phyloP scores from a whole-genome alignment of 2,329 filamentous ascomycete genomes.

The Nannizziopsis barbatae region DNA sequence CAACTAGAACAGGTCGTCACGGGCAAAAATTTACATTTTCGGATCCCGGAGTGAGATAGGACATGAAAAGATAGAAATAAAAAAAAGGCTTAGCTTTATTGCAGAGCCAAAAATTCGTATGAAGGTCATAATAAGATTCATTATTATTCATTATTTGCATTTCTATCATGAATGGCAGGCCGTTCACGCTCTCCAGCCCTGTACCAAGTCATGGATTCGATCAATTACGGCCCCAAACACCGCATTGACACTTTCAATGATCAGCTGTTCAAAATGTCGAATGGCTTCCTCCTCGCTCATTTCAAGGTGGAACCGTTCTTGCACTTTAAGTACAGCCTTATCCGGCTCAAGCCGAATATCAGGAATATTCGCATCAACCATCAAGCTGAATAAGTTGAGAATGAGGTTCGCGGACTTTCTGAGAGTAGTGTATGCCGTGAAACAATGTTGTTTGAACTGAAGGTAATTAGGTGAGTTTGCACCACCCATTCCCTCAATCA shows the following conservation, averaged over 20 bases:
- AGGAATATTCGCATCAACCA: slow-evolving; percentile 95
- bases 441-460: slow-evolving; percentile 90
- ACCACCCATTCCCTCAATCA: slow-evolving; percentile 98
- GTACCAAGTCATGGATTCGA: slow-evolving; percentile 82
- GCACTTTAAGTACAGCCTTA: slow-evolving; percentile 87
- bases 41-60: too few relatives aligned
- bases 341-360: slow-evolving; percentile 88
- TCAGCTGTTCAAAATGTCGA: slow-evolving; percentile 72
- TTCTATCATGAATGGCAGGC: neutral
- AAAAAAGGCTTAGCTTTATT: too few relatives aligned
- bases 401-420: slow-evolving; percentile 85
- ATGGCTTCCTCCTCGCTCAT: slow-evolving; percentile 87
- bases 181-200: slow-evolving; percentile 60
- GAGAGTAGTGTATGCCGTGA: slow-evolving; percentile 83
- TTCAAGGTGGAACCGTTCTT: slow-evolving; percentile 87
- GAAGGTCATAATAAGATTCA: too few relatives aligned
- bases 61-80: too few relatives aligned
- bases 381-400: slow-evolving; percentile 86
- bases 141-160: too few relatives aligned
- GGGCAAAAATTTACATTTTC: too few relatives aligned
- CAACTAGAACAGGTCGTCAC: too few relatives aligned
- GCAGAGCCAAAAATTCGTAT: too few relatives aligned
- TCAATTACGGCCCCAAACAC: slow-evolving; percentile 92
- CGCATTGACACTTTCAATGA: slow-evolving; percentile 80
- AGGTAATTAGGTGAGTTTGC: slow-evolving; percentile 67